Base-by-base conservation (phyloP, 768 basidiomycete genomes). In the Inosperma sp. region DNA sequence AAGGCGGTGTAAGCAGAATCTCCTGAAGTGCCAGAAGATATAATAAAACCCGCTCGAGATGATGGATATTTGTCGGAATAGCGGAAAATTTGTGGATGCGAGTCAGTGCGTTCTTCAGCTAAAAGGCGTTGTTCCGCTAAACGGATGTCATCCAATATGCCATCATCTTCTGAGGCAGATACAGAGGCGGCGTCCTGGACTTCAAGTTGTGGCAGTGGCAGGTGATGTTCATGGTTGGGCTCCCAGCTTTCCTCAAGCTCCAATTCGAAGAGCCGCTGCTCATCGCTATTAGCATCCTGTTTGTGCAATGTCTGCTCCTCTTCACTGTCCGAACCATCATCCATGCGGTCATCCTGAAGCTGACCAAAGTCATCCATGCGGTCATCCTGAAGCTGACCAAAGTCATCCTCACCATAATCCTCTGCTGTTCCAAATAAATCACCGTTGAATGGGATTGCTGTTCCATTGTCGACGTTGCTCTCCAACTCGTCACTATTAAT, bases 211-310 rank as follows among this genome's bases (percentile, higher is more conserved):
- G n/a, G n/a, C 39, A 12, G 26, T 16, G 14, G 35, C 25, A 27
- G 21, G 21, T 7, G 16, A 13, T 19, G 8, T 19, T 25, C 14
- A 10, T 13, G 29, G 2, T 14, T 7, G 3, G 31, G 30, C 22
- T 51, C 42, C 30, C 34, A 43, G 3, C 25, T 14, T 7, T 26
- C 23, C 33, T 51, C 50, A 2, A 51, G 41, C 29, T 43, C 41
- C 12, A 41, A n/a, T 13, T 41, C 23, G 23, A 41, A 41, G 4
- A 41, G 22, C 0, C n/a, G 45, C 23, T 23, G 30, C n/a, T 46
- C 16, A 34, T 17, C 29, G 21, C 21, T 23, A 34, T 13, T 19
- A 10, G 33, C 27, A 17, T 21, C 45, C 5, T 29, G 27, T 6
- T 33, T 9, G n/a, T 26, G 31, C 2, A 45, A 26, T 29, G 25